Evolutionary conservation across 1,284 basidiomycete species (phyloP), one percentile per base, ranked within the genome.

Genomic region (Cryptococcus sp.): DNA sequence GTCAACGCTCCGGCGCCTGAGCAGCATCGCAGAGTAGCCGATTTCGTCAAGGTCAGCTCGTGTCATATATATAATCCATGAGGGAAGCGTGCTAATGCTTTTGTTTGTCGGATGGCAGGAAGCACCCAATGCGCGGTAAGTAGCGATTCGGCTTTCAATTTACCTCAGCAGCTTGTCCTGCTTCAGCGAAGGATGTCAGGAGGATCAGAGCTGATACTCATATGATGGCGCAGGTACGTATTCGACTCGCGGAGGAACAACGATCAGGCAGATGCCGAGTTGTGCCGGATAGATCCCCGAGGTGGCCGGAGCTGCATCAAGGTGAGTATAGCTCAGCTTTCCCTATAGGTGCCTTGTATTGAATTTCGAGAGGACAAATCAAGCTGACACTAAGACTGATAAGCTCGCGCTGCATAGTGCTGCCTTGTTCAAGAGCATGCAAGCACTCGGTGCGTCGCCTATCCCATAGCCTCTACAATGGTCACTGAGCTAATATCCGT

Each of bases 361-460:
- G 34, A 50, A 44, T 13, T 10, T 2, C 29, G 13, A 34, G 3
- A 13, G 29, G 29, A 34, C 29, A 34, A 34, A 10, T 4, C 29
- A 34, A 34, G 29, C 29, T 34, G 29, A 34, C 29, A 34, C 5
- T n/a, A n/a, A 34, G 29, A 5, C 8, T 13, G 13, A 11, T 20
- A 67, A 90, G 88, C 71, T 89, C 58, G 82, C 83, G 69, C 84
- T 89, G 84, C 81, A 85, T 55, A 85, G 86, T 23, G 87, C 83
- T 64, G 79, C 81, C 51, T 72, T 90, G 55, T 89, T 91, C 76
- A 81, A 84, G 74, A 84, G 86, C 55, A 90, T 91, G 88, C 89
- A 89, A 59, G 39, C 71, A 4, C 55, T 70, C 26, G 61, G 64
- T 56, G 50, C 55, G 64, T 52, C 54, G 6, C 29, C 6, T 19